Evolutionary conservation across 2,329 filamentous ascomycete species (phyloP), one percentile per base, ranked within the genome.

Genomic region (Colletotrichum ledebouriae): DNA sequence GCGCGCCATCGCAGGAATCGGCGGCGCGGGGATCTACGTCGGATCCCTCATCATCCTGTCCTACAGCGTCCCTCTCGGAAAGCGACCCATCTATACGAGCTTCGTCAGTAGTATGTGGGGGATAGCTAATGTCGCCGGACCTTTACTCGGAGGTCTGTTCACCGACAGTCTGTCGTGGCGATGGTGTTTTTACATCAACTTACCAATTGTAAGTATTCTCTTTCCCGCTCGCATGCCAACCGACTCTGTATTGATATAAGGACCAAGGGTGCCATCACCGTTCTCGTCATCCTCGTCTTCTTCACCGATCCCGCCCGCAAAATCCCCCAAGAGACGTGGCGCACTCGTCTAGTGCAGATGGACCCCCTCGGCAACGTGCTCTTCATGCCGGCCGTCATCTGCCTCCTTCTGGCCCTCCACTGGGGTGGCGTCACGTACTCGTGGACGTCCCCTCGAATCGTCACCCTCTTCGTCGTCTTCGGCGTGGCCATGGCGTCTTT

Each of bases 401-500:
- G 82, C 69, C 76, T 85, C 17, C 72, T 86, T 0, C 76, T 87
- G 0, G 84, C 84, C n/a, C 75, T 87, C 6, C 83, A 86, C 66
- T 86, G 83, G 83, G 82, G 82, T 29, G 82, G 81, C 7, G 78
- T 82, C 34, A 75, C 82, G 17, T 84, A 85, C 62, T 55, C 85
- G 2, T 89, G 86, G 87, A 77, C 73, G 63, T 81, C 79, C 73
- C 75, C 80, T 9, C 78, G 76, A n/a, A 79, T 87, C 53, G 83
- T 88, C 42, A 84, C 82, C 2, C 76, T 88, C 22, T 83, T 89
- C 58, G 78, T 83, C 7, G 82, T 83, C 4, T 82, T 81, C 13
- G 84, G 75, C 2, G 74, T 80, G 1, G 74, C 80, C 13, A 72
- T 80, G 13, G n/a, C 75, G 10, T 20, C 73, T 3, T 84, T 84